Conservation (phyloP, 495 filamentous ascomycete genomes). For the Endocarpon pusillum region DNA sequence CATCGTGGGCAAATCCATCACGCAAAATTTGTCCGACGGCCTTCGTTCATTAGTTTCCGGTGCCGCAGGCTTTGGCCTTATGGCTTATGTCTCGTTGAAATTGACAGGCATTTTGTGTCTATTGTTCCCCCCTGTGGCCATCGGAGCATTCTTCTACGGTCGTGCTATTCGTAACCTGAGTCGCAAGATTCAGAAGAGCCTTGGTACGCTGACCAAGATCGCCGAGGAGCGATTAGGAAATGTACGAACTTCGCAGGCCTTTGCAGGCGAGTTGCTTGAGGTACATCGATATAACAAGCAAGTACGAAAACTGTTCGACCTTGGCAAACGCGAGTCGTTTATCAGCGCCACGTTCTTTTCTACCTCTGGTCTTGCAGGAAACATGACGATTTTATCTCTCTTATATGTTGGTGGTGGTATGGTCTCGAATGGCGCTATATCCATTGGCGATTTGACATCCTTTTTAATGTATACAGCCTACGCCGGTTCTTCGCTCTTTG, state of each 20-base stretch:
- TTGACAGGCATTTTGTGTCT: slow-evolving; percentile 71
- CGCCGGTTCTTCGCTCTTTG: slow-evolving; percentile 80
- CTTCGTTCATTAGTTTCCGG: slow-evolving; percentile 77
- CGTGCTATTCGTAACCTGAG: slow-evolving; percentile 72
- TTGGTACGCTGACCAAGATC: slow-evolving; percentile 85
- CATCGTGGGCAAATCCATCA: slow-evolving; percentile 95
- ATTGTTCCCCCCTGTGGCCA: slow-evolving; percentile 82
- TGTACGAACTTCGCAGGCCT: slow-evolving; percentile 88
- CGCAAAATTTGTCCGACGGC: slow-evolving; percentile 91
- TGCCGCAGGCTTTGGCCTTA: slow-evolving; percentile 67
- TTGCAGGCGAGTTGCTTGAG: slow-evolving; percentile 82
- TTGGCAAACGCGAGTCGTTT: slow-evolving; percentile 70
- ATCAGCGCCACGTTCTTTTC: slow-evolving; percentile 88
- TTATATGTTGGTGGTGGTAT: slow-evolving; percentile 82
- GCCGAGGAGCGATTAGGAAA: slow-evolving; percentile 92
- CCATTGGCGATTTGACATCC: slow-evolving; percentile 81
- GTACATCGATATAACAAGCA: slow-evolving; percentile 81
- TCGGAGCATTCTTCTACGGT: slow-evolving; percentile 82
- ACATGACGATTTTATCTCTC: slow-evolving; percentile 87
- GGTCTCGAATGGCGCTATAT: slow-evolving; percentile 72
- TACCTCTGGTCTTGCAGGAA: slow-evolving; percentile 70
- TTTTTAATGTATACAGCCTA: slow-evolving; percentile 98
- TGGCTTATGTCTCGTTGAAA: slow-evolving; percentile 86
- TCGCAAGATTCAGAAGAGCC: slow-evolving; percentile 77
- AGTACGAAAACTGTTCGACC: slow-evolving; percentile 74